Evolutionary conservation across 805 yeast species (phyloP).

Genomic region (Tetrapisispora iriomotensis): DNA sequence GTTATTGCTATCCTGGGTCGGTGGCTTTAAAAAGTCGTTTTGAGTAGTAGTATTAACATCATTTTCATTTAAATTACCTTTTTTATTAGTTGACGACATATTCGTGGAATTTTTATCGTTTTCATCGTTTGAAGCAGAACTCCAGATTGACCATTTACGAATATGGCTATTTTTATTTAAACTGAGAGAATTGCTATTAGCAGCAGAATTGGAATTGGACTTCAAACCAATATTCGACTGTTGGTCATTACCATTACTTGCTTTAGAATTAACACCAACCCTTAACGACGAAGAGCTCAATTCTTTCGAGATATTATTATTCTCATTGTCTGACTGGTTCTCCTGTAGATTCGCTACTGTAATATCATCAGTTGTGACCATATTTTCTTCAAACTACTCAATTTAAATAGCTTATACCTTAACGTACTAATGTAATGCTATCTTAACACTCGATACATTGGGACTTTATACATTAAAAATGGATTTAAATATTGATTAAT

Average conservation of each 20-base stretch:
- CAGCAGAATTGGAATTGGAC: background rate
- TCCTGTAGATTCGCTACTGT: too few relatives aligned
- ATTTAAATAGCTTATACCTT: too few relatives aligned
- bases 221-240: background rate
- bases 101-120: background rate
- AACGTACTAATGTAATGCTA: too few relatives aligned
- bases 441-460: too few relatives aligned
- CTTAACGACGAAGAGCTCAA: background rate
- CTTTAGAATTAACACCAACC: background rate
- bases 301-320: background rate
- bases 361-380: too few relatives aligned
- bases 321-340: too few relatives aligned
- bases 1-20: background rate
- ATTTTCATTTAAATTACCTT: background rate
- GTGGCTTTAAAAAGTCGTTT: background rate
- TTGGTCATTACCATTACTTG: background rate
- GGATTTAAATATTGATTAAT: too few relatives aligned
- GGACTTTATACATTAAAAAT: too few relatives aligned
- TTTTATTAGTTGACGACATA: background rate
- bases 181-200: background rate
- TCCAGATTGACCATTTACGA: constrained; percentile 3
- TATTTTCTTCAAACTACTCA: too few relatives aligned
- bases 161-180: background rate
- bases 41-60: background rate
- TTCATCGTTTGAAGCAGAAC: background rate